phyloP scores from a whole-genome alignment of 352 stramenopile species.

The Pythium pectinolyticum region DNA sequence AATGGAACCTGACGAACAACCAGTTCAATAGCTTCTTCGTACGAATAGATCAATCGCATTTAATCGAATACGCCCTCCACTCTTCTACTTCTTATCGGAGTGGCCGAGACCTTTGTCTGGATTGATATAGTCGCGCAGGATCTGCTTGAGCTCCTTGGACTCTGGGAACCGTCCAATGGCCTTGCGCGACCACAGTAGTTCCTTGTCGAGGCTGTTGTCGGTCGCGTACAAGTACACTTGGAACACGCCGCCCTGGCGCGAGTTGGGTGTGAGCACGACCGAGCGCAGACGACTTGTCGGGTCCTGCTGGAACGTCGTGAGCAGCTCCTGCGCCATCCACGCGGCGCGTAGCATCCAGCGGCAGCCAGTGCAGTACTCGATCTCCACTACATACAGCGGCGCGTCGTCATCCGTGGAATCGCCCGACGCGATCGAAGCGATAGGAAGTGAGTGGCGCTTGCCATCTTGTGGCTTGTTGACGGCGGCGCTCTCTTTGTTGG shows the following conservation, averaged over 20 bases:
- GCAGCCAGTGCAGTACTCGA: slow-evolving; percentile 92
- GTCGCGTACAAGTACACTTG: slow-evolving; percentile 58
- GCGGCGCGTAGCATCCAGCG: slow-evolving; percentile 87
- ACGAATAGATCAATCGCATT: neutral
- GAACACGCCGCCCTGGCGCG: slow-evolving; percentile 60
- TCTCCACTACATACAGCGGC: slow-evolving; percentile 71
- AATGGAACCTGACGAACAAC: too few species aligned
- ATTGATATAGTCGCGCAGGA: slow-evolving; percentile 85
- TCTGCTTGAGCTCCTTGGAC: slow-evolving; percentile 91
- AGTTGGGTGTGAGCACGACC: slow-evolving; percentile 66
- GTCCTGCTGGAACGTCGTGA: slow-evolving; percentile 91
- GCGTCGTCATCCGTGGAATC: slow-evolving; percentile 2
- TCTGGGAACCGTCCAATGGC: slow-evolving; percentile 86
- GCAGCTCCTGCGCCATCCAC: slow-evolving; percentile 91
- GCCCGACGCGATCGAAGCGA: slow-evolving; percentile 6
- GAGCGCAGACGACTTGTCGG: slow-evolving; percentile 42
- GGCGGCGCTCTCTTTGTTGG: neutral
- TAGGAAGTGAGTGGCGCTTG: slow-evolving; percentile 17
- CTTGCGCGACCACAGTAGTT: slow-evolving; percentile 88
- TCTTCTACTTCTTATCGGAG: slow-evolving; percentile 69
- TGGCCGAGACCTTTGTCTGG: slow-evolving; percentile 85
- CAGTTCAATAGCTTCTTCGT: neutral
- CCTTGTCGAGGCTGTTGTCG: slow-evolving; percentile 38
- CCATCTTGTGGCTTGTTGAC: neutral
- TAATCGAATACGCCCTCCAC: too few species aligned